Conservation (phyloP, 202 grass and related monocot genomes). For the Zizania palustris region DNA sequence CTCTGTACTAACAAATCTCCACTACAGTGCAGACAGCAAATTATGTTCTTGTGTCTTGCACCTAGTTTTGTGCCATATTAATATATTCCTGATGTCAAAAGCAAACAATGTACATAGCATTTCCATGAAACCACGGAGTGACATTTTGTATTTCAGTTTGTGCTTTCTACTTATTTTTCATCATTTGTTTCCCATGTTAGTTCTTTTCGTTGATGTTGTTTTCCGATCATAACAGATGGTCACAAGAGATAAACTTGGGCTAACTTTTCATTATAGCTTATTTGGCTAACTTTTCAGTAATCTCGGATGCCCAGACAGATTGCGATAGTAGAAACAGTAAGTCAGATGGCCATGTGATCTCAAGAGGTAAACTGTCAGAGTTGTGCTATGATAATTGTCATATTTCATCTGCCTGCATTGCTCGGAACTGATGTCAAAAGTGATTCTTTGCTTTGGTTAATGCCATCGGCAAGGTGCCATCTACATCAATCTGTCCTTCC, state of each 20-base stretch:
- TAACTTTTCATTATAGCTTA: slow-evolving; percentile 27
- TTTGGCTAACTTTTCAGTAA: slow-evolving; percentile 30
- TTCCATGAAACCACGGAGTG: slow-evolving; percentile 18
- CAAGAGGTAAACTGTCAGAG: background rate
- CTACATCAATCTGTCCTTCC: slow-evolving; percentile 28
- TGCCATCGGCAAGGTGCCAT: background rate
- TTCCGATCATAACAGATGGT: background rate
- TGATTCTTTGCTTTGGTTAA: slow-evolving; percentile 27
- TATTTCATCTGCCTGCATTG: slow-evolving; percentile 16
- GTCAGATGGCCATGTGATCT: background rate
- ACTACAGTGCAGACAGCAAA: background rate
- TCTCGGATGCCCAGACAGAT: background rate
- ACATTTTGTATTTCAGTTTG: background rate
- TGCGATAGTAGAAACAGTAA: background rate
- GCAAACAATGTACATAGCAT: background rate
- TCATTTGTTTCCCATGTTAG: slow-evolving; percentile 9
- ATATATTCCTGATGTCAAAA: background rate
- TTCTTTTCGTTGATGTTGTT: background rate
- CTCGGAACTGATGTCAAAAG: background rate
- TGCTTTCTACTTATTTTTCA: background rate
- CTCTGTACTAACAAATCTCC: slow-evolving; percentile 1
- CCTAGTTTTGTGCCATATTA: background rate
- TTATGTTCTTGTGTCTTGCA: background rate
- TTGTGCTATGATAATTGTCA: background rate
- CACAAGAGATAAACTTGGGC: slow-evolving; percentile 10